phyloP scores from a whole-genome alignment of 1,139 yeast genomes.

The Scheffersomyces parashehatae region DNA sequence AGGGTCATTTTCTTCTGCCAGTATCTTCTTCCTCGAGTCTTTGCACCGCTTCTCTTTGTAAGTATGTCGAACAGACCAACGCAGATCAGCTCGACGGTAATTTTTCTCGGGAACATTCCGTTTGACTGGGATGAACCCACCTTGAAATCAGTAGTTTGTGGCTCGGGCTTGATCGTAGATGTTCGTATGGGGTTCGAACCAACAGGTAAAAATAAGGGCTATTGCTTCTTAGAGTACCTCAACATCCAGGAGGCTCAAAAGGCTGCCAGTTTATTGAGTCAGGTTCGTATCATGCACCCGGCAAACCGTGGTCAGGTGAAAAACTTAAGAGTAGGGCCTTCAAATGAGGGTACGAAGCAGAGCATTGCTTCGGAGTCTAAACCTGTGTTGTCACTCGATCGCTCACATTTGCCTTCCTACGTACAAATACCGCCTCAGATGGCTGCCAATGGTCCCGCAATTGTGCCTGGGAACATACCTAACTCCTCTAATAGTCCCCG shows the following conservation, averaged over 20 bases:
- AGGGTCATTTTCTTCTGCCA: background rate
- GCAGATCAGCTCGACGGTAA: constrained; percentile 29
- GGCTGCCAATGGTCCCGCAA: constrained; percentile 20
- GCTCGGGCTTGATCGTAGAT: constrained; percentile 62
- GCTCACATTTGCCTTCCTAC: constrained; percentile 50
- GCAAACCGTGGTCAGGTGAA: constrained; percentile 36
- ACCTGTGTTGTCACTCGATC: constrained; percentile 41
- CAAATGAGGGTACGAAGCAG: constrained; percentile 57
- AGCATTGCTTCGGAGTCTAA: constrained; percentile 30
- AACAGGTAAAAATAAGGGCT: constrained; percentile 65
- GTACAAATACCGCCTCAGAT: constrained; percentile 58
- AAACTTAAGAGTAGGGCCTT: constrained; percentile 55
- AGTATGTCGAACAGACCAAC: constrained; percentile 4
- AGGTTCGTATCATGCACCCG: constrained; percentile 38
- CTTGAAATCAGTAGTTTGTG: constrained; percentile 60
- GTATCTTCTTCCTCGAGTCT: background rate
- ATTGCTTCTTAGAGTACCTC: constrained; percentile 61
- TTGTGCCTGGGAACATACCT: constrained; percentile 3
- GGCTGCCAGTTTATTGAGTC: constrained; percentile 46
- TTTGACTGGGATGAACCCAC: constrained; percentile 63
- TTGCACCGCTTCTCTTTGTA: too few relatives aligned
- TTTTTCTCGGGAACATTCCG: constrained; percentile 64
- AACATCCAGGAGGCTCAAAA: constrained; percentile 51
- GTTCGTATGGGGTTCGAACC: constrained; percentile 63
- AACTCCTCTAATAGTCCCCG: background rate